Base-by-base conservation (phyloP, 2,329 filamentous ascomycete species). In the Colletotrichum tropicicola region DNA sequence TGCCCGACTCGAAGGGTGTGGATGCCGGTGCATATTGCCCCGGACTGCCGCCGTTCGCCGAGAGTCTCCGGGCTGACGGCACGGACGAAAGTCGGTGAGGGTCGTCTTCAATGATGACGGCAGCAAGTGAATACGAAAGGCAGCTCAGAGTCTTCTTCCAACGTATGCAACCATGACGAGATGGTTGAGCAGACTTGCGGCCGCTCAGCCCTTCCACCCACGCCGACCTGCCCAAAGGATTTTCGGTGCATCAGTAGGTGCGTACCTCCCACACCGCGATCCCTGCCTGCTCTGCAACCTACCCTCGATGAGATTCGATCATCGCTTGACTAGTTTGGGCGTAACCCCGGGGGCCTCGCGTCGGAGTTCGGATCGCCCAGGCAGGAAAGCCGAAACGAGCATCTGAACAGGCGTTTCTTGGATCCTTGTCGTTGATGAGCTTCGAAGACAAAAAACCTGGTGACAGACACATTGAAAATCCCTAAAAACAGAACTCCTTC, bases 241-340 rank as follows among this genome's bases (percentile, higher is more conserved):
- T 65, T 65, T 41, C 49, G 30, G 43, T 61, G 57, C 62, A 45
- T 65, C 37, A 37, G 19, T 49, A 39, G 49, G 23, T 17, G 48
- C 27, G 28, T 44, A 17, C 12, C 43, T 56, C 49, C 48, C 48
- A 54, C 43, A 30, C 48, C 15, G 57, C 49, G 52, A 44, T 27
- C 44, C 45, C 60, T 54, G 56, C 47, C n/a, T 13, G 41, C 32
- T 37, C 39, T 55, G 35, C 48, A 32, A 44, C 59, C 45, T 19
- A 41, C 59, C 45, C 52, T 47, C 28, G 53, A 59, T 58, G 53
- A 52, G 59, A 32, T 61, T 61, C 37, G 57, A 56, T 62, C 25
- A 51, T 56, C 27, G 57, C 25, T 35, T 30, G 25, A 30, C 49
- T 37, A 41, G 57, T 39, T 19, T 51, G 37, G 44, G 32, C 41